Percentiles rank a stretch among this genome's conserved stretches.
Evolutionary conservation across 495 filamentous ascomycete species (phyloP).

Genomic region (Podospora conica): DNA sequence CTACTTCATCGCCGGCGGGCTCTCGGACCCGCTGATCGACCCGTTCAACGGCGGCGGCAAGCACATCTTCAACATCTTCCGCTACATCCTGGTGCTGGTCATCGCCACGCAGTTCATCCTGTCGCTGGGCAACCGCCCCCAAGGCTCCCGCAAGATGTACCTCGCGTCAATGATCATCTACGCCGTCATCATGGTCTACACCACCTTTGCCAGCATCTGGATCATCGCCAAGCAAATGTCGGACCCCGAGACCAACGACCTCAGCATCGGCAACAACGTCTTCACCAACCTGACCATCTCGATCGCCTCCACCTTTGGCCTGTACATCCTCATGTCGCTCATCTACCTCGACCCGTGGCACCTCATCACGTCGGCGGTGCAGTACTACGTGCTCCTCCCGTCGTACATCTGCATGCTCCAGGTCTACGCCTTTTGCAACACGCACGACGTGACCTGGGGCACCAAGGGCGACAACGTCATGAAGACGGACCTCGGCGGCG

Average conservation of each 20-base stretch:
- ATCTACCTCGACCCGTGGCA: conserved; percentile 98
- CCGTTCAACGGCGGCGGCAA: conserved; percentile 82
- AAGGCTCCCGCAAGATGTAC: conserved; percentile 92
- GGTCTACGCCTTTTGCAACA: conserved; percentile 99
- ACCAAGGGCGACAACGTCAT: conserved; percentile 98
- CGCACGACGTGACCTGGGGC: conserved; percentile 98
- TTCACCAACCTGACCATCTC: conserved; percentile 94
- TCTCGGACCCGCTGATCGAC: conserved; percentile 72
- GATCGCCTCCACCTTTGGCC: conserved; percentile 78
- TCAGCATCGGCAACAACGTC: conserved; percentile 64
- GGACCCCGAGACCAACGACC: conserved; percentile 35
- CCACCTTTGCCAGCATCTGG: conserved; percentile 77
- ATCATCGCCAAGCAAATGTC: conserved; percentile 73
- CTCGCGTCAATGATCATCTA: conserved; percentile 80
- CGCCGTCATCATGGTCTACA: conserved; percentile 92
- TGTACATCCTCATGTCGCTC: conserved; percentile 95
- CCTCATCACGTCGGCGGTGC: conserved; percentile 90
- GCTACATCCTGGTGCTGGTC: conserved; percentile 76
- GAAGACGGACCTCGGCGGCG: conserved; percentile 83
- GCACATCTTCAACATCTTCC: conserved; percentile 78
- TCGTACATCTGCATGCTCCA: conserved; percentile 95
- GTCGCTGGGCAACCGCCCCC: conserved; percentile 95
- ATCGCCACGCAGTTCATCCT: conserved; percentile 96
- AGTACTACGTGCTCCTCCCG: conserved; percentile 90
- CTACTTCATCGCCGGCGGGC: conserved; percentile 95